A percentile compares a stretch with the other conserved stretches of the same genome.
phyloP scores from a whole-genome alignment of 2,329 filamentous ascomycete genomes.

The Coniosporium tulheliwenetii region DNA sequence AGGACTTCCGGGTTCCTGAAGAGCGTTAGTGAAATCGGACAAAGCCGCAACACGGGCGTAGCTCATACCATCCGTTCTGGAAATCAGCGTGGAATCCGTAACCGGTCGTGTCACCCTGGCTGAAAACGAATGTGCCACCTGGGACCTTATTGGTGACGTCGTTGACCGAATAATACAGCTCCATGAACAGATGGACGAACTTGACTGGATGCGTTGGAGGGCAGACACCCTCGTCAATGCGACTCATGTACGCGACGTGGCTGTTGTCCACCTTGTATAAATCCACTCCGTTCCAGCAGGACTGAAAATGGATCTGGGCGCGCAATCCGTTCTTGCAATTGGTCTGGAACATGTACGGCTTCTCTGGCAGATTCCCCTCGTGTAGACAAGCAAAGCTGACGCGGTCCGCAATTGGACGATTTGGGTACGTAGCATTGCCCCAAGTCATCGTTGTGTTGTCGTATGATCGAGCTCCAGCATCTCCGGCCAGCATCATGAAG shows the following conservation, averaged over 20 bases:
- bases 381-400: slow-evolving; percentile 15
- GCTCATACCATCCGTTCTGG: slow-evolving; percentile 28
- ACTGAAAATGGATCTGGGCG: slow-evolving; percentile 21
- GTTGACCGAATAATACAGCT: slow-evolving; percentile 18
- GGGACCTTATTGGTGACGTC: slow-evolving; percentile 7
- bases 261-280: slow-evolving; percentile 22
- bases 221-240: slow-evolving; percentile 25
- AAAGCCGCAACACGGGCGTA: no score
- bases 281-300: slow-evolving; percentile 20
- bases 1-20: slow-evolving; percentile 19
- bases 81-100: slow-evolving; percentile 41
- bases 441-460: slow-evolving; percentile 16
- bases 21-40: no score
- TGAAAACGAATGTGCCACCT: slow-evolving; percentile 28
- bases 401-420: slow-evolving; percentile 16
- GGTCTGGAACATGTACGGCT: slow-evolving; percentile 14
- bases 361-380: slow-evolving; percentile 10
- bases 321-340: slow-evolving; percentile 18
- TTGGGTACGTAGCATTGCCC: slow-evolving; percentile 15
- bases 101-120: slow-evolving; percentile 32
- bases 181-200: slow-evolving; percentile 25
- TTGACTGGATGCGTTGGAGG: slow-evolving; percentile 20
- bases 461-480: slow-evolving; percentile 14
- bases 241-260: slow-evolving; percentile 23
- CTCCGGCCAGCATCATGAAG: slow-evolving; percentile 15